Conservation (phyloP, 306 rosid species). For the Pterocarpus santalinus region DNA sequence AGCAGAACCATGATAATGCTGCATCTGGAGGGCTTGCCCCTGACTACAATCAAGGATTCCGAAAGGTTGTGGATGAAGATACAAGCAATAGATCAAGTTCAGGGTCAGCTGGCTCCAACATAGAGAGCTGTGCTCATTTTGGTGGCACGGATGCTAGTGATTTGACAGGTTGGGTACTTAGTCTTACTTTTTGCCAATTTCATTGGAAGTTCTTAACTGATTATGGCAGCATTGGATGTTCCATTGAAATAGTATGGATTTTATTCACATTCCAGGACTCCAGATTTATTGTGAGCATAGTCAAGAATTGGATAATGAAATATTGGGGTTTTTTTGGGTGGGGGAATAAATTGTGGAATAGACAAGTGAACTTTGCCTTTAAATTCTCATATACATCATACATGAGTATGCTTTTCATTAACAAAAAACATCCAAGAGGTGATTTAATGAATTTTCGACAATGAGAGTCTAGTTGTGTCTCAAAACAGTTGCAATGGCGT, state of each 20-base stretch:
- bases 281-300: constrained; percentile 36
- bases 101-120: constrained; percentile 90
- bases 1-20: constrained; percentile 64
- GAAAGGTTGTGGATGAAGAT: constrained; percentile 78
- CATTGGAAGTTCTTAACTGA: constrained; percentile 23
- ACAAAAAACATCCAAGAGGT: constrained; percentile 30
- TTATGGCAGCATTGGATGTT: constrained; percentile 41
- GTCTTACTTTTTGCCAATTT: constrained; percentile 25
- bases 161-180: constrained; percentile 81
- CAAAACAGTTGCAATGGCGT: constrained; percentile 12
- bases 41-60: constrained; percentile 71
- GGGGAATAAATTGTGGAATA: constrained; percentile 22
- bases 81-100: constrained; percentile 94
- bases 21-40: constrained; percentile 58
- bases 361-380: constrained; percentile 26
- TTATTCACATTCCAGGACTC: constrained; percentile 22
- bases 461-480: constrained; percentile 38
- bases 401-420: background rate
- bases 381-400: constrained; percentile 1
- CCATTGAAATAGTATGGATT: constrained; percentile 42
- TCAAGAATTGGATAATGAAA: constrained; percentile 33
- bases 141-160: constrained; percentile 91
- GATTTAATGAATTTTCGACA: background rate
- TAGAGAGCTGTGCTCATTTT: constrained; percentile 96
- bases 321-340: background rate